Conservation (phyloP, 2,329 filamentous ascomycete species). For the Fusarium illudens region DNA sequence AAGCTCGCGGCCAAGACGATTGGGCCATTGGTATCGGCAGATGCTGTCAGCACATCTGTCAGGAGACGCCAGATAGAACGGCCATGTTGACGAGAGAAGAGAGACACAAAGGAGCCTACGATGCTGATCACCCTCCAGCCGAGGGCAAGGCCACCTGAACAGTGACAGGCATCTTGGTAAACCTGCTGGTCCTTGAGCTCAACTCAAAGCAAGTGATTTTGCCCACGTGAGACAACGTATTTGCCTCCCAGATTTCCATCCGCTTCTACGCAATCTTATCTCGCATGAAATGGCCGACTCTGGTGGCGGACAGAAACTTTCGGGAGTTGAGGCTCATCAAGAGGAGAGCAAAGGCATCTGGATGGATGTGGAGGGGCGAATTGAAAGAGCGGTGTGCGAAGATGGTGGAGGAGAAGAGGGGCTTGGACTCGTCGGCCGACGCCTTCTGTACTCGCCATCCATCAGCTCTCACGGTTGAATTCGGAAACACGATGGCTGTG, state of each 20-base stretch:
- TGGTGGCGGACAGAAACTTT: neutral
- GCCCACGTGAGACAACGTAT: constrained; percentile 6
- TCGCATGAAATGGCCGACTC: neutral
- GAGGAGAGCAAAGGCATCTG: constrained; percentile 1
- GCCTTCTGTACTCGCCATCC: constrained; percentile 15
- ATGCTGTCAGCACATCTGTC: constrained; percentile 9
- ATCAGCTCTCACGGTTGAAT: constrained; percentile 20
- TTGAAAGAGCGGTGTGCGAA: constrained; percentile 41
- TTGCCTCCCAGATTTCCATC: neutral
- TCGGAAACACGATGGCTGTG: constrained; percentile 13
- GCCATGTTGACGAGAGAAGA: constrained; percentile 9
- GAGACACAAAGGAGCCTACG: neutral
- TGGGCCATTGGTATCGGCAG: neutral
- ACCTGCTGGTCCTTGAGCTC: constrained; percentile 4
- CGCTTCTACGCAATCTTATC: constrained; percentile 11
- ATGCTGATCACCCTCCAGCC: neutral
- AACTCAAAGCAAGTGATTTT: neutral
- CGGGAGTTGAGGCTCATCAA: constrained; percentile 35
- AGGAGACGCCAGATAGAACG: constrained; percentile 17
- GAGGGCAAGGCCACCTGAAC: constrained; percentile 1
- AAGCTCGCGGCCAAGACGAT: constrained; percentile 7
- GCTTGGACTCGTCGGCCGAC: constrained; percentile 24
- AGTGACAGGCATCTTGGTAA: constrained; percentile 7
- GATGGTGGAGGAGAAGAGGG: constrained; percentile 39
- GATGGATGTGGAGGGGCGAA: constrained; percentile 17